These are phyloP conservation scores for Cetradonia linearis DNA, from an alignment of 495 filamentous ascomycete species.

Conservation along the genomic window DNA sequence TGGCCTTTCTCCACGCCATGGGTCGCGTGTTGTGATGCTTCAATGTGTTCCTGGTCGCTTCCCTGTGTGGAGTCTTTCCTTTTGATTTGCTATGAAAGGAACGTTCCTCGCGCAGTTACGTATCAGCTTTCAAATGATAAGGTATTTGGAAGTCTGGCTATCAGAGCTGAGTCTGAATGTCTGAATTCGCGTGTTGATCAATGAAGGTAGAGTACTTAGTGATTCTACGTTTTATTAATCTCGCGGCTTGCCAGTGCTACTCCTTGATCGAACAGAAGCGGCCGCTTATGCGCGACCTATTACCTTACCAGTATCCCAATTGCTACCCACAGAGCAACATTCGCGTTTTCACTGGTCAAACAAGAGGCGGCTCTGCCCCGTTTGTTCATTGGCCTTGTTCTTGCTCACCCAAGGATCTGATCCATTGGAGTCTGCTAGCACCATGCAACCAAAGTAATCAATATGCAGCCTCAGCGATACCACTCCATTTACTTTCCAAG, in stretches of 20 bases:
- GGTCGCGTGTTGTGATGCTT: constrained; percentile 11
- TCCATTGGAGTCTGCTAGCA: constrained; percentile 15
- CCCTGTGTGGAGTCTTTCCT: neutral
- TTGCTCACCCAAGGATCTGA: constrained; percentile 12
- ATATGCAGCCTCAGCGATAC: constrained; percentile 11
- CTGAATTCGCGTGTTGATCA: neutral
- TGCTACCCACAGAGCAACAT: constrained; percentile 9
- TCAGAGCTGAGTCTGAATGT: neutral
- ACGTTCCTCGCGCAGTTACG: constrained; percentile 4
- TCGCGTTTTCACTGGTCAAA: constrained; percentile 15
- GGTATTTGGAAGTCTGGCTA: neutral
- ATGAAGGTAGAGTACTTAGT: neutral
- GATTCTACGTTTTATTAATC: neutral
- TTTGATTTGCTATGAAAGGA: neutral
- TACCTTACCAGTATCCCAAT: constrained; percentile 10
- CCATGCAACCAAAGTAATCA: constrained; percentile 14
- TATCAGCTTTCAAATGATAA: neutral
- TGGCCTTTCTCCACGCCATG: constrained; percentile 9
- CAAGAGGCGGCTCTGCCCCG: constrained; percentile 14
- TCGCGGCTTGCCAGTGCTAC: neutral
- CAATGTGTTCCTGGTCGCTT: neutral
- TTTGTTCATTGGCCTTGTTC: constrained; percentile 5
- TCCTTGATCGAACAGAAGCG: constrained; percentile 12
- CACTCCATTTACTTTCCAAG: neutral
- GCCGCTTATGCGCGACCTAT: constrained; percentile 18